phyloP scores from a whole-genome alignment of 116 monocot genomes.

The Dioscorea cayenensis region DNA sequence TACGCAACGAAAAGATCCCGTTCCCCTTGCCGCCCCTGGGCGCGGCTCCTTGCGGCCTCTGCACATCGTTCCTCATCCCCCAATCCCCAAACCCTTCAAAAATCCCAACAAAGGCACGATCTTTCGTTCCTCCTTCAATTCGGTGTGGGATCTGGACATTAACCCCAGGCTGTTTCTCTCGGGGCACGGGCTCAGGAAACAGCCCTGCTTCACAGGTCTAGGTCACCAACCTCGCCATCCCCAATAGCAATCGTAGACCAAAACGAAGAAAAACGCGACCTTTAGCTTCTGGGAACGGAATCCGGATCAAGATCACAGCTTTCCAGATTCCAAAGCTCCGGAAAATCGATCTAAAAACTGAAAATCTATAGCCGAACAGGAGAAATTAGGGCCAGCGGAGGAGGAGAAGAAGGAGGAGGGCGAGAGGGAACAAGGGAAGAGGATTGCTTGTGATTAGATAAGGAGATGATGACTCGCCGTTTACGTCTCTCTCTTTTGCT shows the following conservation, averaged over 20 bases:
- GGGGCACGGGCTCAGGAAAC: background rate
- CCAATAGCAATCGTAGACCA: no score
- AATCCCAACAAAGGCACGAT: background rate
- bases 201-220: background rate
- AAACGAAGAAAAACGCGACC: background rate
- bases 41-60: constrained; percentile 27
- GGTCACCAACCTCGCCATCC: constrained; percentile 1
- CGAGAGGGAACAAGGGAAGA: background rate
- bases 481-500: constrained; percentile 1
- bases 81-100: background rate
- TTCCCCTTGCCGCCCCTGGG: constrained; percentile 16
- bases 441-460: background rate
- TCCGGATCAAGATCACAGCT: background rate
- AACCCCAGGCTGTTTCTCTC: constrained; percentile 1
- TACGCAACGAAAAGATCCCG: constrained; percentile 40
- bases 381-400: no score
- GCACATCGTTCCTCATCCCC: constrained; percentile 57
- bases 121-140: background rate
- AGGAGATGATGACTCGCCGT: constrained; percentile 3
- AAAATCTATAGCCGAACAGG: background rate
- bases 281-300: background rate
- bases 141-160: background rate
- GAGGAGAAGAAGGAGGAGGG: background rate
- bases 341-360: background rate
- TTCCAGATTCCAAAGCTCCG: background rate